A percentile compares a stretch with the other conserved stretches of the same genome.
Evolutionary conservation across 441 rosid species (phyloP).

Genomic region (Corymbia citriodora): DNA sequence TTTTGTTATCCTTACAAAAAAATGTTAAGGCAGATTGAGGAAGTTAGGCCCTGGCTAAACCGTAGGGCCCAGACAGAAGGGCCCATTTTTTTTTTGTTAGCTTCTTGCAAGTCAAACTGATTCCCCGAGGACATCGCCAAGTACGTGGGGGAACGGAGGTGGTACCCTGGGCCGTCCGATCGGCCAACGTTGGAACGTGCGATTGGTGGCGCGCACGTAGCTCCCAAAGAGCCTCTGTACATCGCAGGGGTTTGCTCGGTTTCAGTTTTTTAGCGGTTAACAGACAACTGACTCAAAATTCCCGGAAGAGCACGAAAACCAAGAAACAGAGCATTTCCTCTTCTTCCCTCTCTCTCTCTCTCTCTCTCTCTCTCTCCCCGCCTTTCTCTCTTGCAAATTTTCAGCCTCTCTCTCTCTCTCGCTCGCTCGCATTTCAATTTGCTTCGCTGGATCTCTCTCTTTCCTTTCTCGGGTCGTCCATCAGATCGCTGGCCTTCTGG

Average conservation of each 20-base stretch:
- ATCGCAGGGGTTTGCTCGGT: background rate
- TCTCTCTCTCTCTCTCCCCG: background rate
- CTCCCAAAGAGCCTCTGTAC: background rate
- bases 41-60: background rate
- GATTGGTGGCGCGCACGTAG: conserved; percentile 2
- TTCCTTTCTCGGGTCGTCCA: background rate
- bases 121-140: background rate
- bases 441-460: background rate
- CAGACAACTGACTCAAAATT: background rate
- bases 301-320: background rate
- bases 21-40: background rate
- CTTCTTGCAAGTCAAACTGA: background rate
- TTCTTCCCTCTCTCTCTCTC: background rate
- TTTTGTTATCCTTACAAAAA: background rate
- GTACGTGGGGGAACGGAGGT: background rate
- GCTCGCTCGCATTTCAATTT: background rate
- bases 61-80: background rate
- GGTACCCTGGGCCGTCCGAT: background rate
- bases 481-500: background rate
- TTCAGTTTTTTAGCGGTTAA: background rate
- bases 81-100: background rate
- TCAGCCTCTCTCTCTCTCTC: background rate
- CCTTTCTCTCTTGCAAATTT: background rate
- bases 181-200: background rate
- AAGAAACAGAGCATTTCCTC: background rate